phyloP scores from a whole-genome alignment of 192 early-diverging fungal genomes.

The Diversispora eburnea region DNA sequence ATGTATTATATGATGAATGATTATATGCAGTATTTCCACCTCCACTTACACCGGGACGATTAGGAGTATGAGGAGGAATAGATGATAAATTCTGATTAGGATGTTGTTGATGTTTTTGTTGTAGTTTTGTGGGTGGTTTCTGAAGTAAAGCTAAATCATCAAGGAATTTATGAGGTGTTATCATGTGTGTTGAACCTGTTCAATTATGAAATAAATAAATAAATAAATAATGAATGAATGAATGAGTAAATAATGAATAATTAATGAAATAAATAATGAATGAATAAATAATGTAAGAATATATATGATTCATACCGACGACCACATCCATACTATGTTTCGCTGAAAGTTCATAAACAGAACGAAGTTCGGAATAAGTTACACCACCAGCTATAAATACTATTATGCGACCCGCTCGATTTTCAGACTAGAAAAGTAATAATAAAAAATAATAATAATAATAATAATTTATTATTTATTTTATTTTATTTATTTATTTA shows the following conservation, averaged over 20 bases:
- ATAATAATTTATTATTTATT: conserved; percentile 26
- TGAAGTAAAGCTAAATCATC: conserved; percentile 59
- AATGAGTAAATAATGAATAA: neutral
- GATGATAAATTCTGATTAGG: conserved; percentile 32
- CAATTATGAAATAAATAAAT: neutral
- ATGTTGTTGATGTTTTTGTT: conserved; percentile 29
- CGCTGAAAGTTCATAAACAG: conserved; percentile 62
- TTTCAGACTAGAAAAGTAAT: conserved; percentile 29
- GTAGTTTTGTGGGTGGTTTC: conserved; percentile 3
- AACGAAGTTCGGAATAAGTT: conserved; percentile 70
- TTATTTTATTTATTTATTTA: neutral
- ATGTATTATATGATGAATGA: neutral
- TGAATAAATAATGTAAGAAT: neutral
- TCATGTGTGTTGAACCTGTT: conserved; percentile 70
- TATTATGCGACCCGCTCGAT: conserved; percentile 51
- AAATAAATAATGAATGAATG: neutral
- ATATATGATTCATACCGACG: conserved; percentile 48
- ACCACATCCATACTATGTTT: conserved; percentile 64
- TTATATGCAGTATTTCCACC: neutral
- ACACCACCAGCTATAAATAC: conserved; percentile 78
- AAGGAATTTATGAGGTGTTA: conserved; percentile 66
- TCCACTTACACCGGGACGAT: neutral
- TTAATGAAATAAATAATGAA: too few relatives aligned
- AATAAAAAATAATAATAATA: conserved; percentile 21
- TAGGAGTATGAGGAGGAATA: neutral